These are phyloP conservation scores for Hibiscus tridactylites DNA, from an alignment of 345 rosid species.

Conservation along the genomic window DNA sequence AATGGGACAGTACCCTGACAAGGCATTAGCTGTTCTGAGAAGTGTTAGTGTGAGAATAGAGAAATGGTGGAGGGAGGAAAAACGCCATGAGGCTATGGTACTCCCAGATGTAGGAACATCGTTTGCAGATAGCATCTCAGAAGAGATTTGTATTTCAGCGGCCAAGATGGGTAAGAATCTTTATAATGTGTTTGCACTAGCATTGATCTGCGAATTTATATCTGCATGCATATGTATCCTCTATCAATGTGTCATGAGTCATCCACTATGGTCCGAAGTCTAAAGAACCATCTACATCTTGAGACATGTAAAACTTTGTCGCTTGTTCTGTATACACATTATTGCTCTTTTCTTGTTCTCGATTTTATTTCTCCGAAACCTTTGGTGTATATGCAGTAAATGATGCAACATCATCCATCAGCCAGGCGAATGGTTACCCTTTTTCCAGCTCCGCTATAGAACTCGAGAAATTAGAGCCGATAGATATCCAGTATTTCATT, in stretches of 20 bases:
- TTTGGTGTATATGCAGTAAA: not conserved
- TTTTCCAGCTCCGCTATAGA: not conserved
- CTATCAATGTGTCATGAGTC: not conserved
- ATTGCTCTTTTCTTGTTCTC: not conserved
- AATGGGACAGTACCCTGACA: constrained; percentile 98
- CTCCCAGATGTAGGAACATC: constrained; percentile 65
- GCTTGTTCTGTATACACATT: too few species aligned
- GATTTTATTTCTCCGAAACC: not conserved
- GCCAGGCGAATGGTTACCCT: not conserved
- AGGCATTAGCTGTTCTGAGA: constrained; percentile 86
- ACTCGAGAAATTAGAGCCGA: not conserved
- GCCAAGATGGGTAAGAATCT: constrained; percentile 89
- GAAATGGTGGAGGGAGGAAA: constrained; percentile 99
- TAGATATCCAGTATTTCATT: not conserved
- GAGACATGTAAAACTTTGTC: too few species aligned
- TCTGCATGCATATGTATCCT: not conserved
- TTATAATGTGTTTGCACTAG: not conserved
- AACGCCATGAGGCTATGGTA: constrained; percentile 70
- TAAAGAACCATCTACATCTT: too few species aligned
- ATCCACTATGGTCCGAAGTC: too few species aligned
- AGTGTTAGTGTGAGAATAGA: constrained; percentile 94
- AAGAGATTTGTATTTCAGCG: constrained; percentile 94
- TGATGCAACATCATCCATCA: not conserved
- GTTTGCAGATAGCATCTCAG: constrained; percentile 73
- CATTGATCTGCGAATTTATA: not conserved